Conservation (phyloP, 345 rosid species). For the Angophora floribunda region DNA sequence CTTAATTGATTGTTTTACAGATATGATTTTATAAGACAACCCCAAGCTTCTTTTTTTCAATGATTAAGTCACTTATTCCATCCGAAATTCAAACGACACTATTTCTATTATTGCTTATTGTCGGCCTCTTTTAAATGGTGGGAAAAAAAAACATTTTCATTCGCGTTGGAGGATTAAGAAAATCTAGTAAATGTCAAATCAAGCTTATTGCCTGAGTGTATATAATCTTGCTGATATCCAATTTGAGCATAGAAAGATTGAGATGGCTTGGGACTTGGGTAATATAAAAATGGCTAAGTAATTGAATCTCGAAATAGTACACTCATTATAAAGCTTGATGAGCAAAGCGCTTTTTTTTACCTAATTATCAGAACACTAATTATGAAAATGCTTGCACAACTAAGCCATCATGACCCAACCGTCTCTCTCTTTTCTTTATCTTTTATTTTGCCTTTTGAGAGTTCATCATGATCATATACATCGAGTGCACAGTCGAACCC, state of each 20-base stretch:
- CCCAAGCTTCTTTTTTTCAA: neutral
- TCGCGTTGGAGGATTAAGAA: rapidly evolving
- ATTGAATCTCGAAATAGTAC: neutral
- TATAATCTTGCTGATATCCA: too few relatives aligned
- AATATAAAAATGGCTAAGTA: neutral
- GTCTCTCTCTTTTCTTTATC: neutral
- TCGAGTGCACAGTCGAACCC: neutral
- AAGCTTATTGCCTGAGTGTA: neutral
- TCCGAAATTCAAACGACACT: neutral
- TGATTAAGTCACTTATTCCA: rapidly evolving
- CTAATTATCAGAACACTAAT: neutral
- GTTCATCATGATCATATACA: neutral
- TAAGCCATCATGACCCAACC: neutral
- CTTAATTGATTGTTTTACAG: too few relatives aligned
- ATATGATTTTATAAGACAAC: neutral
- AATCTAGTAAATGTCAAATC: neutral
- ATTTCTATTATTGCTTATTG: neutral
- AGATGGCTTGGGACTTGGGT: neutral
- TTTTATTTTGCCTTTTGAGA: neutral
- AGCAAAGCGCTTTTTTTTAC: neutral
- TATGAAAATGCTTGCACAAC: neutral
- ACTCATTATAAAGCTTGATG: neutral
- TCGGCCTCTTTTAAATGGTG: neutral
- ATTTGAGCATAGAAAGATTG: neutral
- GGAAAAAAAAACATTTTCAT: neutral